Evolutionary conservation across 495 filamentous ascomycete species (phyloP), one percentile per base, ranked within the genome.

Genomic region (Xylaria palmicola): DNA sequence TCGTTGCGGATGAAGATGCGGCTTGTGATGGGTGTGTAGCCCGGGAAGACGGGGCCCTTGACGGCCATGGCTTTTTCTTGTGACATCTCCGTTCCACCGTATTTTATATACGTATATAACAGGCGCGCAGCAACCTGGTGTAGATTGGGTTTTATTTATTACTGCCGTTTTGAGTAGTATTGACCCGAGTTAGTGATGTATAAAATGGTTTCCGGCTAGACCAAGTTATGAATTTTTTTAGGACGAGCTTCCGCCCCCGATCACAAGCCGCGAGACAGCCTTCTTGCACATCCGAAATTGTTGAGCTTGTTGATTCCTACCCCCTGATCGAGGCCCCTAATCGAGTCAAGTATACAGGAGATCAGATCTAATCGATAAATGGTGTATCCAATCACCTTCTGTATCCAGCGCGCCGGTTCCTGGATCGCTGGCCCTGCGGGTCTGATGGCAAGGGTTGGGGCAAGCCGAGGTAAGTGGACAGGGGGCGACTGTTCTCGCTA

Each of bases 11-110:
- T 53, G 61, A 64, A 76, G 60, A 78, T 71, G 32, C 76, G 74
- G n/a, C 71, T 65, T 53, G 70, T 67, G 44, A 78, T 70, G 53
- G 65, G 70, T 9, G 64, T 70, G 62, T 77, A 79, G 56, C 73
- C 72, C 52, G 70, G 64, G 22, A 74, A 56, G 41, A 22, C n/a
- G 9, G 64, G 48, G 15, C 30, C 40, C 27, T 67, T 65, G n/a
- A 45, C 43, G n/a, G 59, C 49, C 68, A 68, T 69, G 27, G 2
- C 26, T 62, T 20, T 59, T 22, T 9, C 24, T 10, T 39, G 20
- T 26, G 27, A 43, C 19, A 39, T 7, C 27, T 4, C 22, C 2
- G 27, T 15, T 32, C 15, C 17, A 20, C n/a, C n/a, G 36, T 39
- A 36, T 19, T 13, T 19, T 24, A 44, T 12, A 8, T 24, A 8